These are phyloP conservation scores for Triticum monococcum DNA, from an alignment of 176 grass and related monocot genomes.

Conservation along the genomic window DNA sequence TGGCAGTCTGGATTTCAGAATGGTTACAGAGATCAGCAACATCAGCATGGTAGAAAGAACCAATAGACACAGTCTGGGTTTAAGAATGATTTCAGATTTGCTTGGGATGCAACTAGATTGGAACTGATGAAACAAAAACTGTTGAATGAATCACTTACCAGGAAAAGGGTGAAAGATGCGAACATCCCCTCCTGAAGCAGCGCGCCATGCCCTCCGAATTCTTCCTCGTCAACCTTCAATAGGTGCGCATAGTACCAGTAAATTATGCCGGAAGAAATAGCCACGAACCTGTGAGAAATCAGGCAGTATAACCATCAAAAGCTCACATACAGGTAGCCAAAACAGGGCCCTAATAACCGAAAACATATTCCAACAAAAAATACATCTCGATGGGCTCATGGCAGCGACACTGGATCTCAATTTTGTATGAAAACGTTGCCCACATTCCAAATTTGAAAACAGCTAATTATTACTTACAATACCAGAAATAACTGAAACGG, in stretches of 20 bases:
- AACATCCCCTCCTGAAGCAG: conserved; percentile 97
- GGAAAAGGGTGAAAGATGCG: conserved; percentile 88
- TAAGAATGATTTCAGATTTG: neutral
- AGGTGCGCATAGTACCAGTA: conserved; percentile 84
- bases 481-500: neutral
- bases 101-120: neutral
- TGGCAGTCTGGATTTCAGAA: neutral
- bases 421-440: neutral
- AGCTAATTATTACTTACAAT: neutral
- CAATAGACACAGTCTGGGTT: too few relatives aligned
- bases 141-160: conserved; percentile 49
- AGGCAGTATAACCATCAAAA: neutral
- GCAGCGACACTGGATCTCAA: neutral
- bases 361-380: neutral
- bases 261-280: conserved; percentile 69
- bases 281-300: conserved; percentile 59
- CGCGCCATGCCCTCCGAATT: conserved; percentile 79
- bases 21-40: neutral
- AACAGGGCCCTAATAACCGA: neutral
- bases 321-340: neutral
- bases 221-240: conserved; percentile 91
- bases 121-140: neutral
- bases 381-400: neutral
- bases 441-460: neutral
- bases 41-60: neutral